Conservation (phyloP, 2,329 filamentous ascomycete species). For the Phialophora chinensis region DNA sequence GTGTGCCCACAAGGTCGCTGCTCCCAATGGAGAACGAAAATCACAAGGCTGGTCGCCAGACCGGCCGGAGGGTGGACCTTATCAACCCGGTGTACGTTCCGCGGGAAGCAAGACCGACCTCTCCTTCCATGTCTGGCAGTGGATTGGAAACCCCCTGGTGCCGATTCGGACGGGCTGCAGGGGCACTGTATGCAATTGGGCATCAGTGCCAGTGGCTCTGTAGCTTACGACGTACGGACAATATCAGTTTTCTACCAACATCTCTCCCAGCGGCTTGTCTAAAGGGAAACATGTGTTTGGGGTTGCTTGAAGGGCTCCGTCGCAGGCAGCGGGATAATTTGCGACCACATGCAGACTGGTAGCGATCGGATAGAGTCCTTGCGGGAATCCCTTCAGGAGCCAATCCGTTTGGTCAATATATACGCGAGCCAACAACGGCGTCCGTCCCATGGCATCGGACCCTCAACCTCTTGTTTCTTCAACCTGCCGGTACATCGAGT, state of each 20-base stretch:
- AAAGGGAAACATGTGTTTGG: background rate
- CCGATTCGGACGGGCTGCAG: background rate
- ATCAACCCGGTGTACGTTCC: background rate
- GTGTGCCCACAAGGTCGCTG: background rate
- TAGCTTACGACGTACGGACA: background rate
- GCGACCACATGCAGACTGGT: background rate
- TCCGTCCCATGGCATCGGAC: background rate
- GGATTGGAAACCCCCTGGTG: background rate
- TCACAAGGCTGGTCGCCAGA: background rate
- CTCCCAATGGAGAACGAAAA: background rate
- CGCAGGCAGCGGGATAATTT: background rate
- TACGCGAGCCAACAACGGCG: background rate
- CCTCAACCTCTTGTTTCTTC: background rate
- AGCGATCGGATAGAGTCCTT: background rate
- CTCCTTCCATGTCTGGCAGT: background rate
- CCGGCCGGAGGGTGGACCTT: no score
- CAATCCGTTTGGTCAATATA: background rate
- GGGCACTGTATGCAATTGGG: background rate
- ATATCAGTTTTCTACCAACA: background rate
- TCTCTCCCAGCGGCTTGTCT: background rate
- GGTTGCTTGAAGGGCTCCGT: background rate
- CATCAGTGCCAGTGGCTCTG: background rate
- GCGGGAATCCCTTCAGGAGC: background rate
- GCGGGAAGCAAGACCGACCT: background rate
- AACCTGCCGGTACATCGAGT: background rate